Evolutionary conservation across 2,329 filamentous ascomycete genomes (phyloP).

Genomic region (Zymoseptoria passerinii): DNA sequence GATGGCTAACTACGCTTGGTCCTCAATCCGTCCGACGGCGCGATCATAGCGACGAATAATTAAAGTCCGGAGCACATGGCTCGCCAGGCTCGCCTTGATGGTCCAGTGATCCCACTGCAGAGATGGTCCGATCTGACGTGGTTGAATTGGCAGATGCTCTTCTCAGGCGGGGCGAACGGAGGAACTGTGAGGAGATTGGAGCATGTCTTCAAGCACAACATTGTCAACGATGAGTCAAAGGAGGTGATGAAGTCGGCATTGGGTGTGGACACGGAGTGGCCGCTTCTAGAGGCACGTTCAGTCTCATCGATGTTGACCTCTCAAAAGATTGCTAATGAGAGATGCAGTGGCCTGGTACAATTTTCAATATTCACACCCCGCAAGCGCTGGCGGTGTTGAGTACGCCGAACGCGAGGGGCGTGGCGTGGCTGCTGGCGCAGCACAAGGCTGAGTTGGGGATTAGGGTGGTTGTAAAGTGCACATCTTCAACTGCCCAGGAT

Average conservation of each 20-base stretch:
- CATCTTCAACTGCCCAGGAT: neutral
- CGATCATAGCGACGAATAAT: neutral
- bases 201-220: too few relatives aligned
- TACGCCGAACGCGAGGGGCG: neutral
- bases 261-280: too few relatives aligned
- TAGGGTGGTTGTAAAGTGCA: neutral
- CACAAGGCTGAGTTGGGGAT: conserved; percentile 2
- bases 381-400: neutral
- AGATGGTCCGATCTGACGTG: neutral
- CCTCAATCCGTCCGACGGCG: neutral
- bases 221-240: too few relatives aligned
- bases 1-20: too few relatives aligned
- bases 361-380: neutral
- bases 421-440: neutral
- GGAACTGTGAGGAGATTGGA: too few relatives aligned
- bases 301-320: too few relatives aligned
- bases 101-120: neutral
- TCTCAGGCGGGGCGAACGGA: too few relatives aligned
- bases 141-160: too few relatives aligned
- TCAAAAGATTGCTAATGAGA: neutral
- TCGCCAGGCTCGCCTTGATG: too few relatives aligned
- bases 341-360: conserved; percentile 2
- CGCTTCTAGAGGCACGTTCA: too few relatives aligned
- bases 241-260: too few relatives aligned
- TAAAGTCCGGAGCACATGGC: neutral